Evolutionary conservation across 768 basidiomycete genomes (phyloP).

Genomic region (Lactifluus rugatus): DNA sequence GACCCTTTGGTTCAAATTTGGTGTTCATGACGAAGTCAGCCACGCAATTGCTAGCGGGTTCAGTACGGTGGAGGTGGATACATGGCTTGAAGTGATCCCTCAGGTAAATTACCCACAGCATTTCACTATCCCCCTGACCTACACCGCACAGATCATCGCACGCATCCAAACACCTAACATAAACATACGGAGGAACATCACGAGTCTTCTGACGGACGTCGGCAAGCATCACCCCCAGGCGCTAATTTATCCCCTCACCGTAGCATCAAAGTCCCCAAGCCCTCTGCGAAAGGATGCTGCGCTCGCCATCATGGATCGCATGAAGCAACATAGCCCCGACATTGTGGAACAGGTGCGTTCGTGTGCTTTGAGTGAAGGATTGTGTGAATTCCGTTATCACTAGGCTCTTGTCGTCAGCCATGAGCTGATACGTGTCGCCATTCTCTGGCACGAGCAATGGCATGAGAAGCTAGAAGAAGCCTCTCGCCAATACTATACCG

Average conservation of each 20-base stretch:
- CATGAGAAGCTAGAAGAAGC: conserved; percentile 98
- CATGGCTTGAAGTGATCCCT: conserved; percentile 97
- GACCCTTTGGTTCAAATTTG: conserved; percentile 98
- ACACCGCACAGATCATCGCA: conserved; percentile 75
- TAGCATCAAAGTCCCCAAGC: conserved; percentile 94
- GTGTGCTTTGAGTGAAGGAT: background rate
- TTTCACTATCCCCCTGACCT: background rate
- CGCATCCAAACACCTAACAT: conserved; percentile 90
- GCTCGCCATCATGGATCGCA: conserved; percentile 76
- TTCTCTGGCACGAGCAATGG: conserved; percentile 98
- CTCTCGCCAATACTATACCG: conserved; percentile 91
- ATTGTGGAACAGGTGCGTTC: conserved; percentile 74
- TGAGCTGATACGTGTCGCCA: conserved; percentile 94
- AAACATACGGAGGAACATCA: conserved; percentile 83
- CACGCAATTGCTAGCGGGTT: conserved; percentile 84
- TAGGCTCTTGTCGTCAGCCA: conserved; percentile 83
- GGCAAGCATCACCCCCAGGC: conserved; percentile 98
- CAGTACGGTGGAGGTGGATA: conserved; percentile 85
- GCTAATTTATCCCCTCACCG: conserved; percentile 88
- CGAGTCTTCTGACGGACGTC: conserved; percentile 79
- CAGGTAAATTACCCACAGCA: conserved; percentile 46
- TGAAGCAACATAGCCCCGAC: conserved; percentile 80
- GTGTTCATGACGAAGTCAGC: conserved; percentile 81
- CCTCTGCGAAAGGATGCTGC: conserved; percentile 73
- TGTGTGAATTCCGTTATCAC: conserved; percentile 1